These are phyloP conservation scores for Tolypocladium inflatum DNA, from an alignment of 2,329 filamentous ascomycete genomes.

Conservation along the genomic window DNA sequence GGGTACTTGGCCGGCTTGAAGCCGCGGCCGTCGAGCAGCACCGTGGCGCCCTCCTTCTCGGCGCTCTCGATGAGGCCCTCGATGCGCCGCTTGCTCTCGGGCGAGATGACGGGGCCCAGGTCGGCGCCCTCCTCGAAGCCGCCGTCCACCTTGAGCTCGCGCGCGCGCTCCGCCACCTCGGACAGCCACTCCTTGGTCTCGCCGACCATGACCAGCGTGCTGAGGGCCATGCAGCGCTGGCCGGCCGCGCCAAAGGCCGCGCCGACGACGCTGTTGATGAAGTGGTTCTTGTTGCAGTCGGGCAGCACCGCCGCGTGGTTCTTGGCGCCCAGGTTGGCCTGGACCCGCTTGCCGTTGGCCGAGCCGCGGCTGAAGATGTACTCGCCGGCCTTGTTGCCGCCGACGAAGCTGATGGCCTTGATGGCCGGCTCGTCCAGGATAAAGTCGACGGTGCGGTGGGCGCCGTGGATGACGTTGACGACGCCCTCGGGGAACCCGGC, in stretches of 20 bases:
- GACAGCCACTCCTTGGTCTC: conserved; percentile 77
- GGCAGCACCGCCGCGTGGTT: conserved; percentile 80
- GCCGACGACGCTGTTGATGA: conserved; percentile 73
- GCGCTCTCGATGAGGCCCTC: conserved; percentile 67
- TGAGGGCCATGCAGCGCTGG: conserved; percentile 80
- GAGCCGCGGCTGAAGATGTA: conserved; percentile 75
- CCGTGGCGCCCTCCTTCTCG: conserved; percentile 71
- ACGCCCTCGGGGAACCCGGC: conserved; percentile 77
- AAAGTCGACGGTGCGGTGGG: conserved; percentile 74
- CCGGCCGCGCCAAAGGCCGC: conserved; percentile 79
- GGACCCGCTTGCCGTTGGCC: conserved; percentile 79
- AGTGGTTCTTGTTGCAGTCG: conserved; percentile 85
- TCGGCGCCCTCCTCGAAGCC: conserved; percentile 76
- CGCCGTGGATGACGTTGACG: conserved; percentile 74
- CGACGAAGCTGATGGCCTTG: conserved; percentile 81
- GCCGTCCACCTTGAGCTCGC: conserved; percentile 63
- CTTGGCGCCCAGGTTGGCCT: conserved; percentile 82
- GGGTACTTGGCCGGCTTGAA: conserved; percentile 70
- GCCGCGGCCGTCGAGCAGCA: conserved; percentile 72
- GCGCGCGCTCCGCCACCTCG: conserved; percentile 69
- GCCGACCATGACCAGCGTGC: conserved; percentile 73
- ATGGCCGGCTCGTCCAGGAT: conserved; percentile 77
- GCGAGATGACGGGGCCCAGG: conserved; percentile 73
- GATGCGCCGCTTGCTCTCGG: conserved; percentile 70
- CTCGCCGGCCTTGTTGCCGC: conserved; percentile 79